Percentiles rank a stretch among this genome's conserved stretches.
Conservation (phyloP, 169 alveolate genomes). For the Besnoitia besnoiti region DNA sequence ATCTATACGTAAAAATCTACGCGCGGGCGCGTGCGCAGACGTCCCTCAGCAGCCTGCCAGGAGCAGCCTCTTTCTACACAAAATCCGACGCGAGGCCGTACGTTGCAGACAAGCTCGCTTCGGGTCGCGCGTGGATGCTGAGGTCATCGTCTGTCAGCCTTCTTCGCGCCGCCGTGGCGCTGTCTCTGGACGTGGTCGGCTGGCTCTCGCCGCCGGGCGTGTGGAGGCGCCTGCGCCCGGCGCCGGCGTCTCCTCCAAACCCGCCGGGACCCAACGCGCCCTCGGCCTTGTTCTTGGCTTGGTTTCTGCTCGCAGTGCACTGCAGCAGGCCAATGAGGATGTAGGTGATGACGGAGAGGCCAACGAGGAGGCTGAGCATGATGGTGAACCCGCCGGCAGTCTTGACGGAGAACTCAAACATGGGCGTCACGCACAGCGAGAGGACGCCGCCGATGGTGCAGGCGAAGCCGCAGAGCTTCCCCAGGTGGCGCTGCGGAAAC, state of each 20-base stretch:
- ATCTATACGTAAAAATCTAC: too few species aligned
- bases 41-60: too few species aligned
- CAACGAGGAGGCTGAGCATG: not conserved
- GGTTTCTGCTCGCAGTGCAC: not conserved
- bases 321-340: not conserved
- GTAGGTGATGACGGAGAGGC: not conserved
- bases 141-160: too few species aligned
- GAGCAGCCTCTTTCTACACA: not conserved
- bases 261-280: too few species aligned
- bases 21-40: too few species aligned
- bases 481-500: constrained; percentile 32
- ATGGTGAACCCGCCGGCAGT: not conserved
- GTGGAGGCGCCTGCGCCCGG: too few species aligned
- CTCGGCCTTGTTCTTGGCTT: too few species aligned
- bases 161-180: too few species aligned
- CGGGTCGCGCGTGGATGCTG: not conserved
- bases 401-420: constrained; percentile 52
- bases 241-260: too few species aligned
- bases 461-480: constrained; percentile 41
- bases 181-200: too few species aligned
- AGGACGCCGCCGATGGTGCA: constrained; percentile 42
- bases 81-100: not conserved
- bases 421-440: constrained; percentile 33
- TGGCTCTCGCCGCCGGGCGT: too few species aligned
- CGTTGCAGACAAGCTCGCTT: not conserved